These are phyloP conservation scores for Meira nashicola DNA, from an alignment of 1,284 basidiomycete genomes.

Conservation along the genomic window DNA sequence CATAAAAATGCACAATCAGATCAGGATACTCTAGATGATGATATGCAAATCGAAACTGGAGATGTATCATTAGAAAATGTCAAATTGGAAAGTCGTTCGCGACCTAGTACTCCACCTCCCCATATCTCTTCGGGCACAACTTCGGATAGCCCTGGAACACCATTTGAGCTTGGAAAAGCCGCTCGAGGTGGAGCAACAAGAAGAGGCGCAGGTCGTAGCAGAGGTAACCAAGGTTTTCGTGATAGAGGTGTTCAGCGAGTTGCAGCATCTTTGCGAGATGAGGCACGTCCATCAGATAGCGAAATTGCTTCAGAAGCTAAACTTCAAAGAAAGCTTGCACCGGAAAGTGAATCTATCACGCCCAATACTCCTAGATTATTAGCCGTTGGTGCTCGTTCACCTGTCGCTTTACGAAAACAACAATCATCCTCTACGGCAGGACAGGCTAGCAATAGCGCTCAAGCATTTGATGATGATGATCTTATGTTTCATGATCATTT, in stretches of 20 bases:
- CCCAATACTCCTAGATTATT: conserved; percentile 3
- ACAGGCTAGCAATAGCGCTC: too few species aligned
- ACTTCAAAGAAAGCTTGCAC: conserved; percentile 35
- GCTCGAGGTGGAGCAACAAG: conserved; percentile 21
- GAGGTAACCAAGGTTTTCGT: conserved; percentile 17
- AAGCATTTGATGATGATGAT: neutral
- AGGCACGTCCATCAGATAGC: conserved; percentile 34
- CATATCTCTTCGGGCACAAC: neutral
- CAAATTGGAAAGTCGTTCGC: conserved; percentile 8
- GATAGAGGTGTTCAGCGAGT: conserved; percentile 41
- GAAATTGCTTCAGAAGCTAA: conserved; percentile 50
- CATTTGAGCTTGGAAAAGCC: conserved; percentile 16
- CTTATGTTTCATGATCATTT: conserved; percentile 3
- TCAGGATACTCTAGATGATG: conserved; percentile 2
- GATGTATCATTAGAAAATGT: conserved; percentile 1
- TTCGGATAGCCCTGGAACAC: conserved; percentile 6
- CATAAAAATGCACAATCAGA: neutral
- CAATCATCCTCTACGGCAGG: neutral
- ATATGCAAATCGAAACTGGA: conserved; percentile 11
- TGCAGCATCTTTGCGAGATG: conserved; percentile 41
- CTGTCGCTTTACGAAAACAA: neutral
- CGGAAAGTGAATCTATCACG: neutral
- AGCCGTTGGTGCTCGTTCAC: neutral
- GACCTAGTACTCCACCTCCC: conserved; percentile 16
- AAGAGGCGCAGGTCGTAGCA: conserved; percentile 5